Base-by-base conservation (phyloP, 1,139 yeast species). In the Scheffersomyces illinoinensis region DNA sequence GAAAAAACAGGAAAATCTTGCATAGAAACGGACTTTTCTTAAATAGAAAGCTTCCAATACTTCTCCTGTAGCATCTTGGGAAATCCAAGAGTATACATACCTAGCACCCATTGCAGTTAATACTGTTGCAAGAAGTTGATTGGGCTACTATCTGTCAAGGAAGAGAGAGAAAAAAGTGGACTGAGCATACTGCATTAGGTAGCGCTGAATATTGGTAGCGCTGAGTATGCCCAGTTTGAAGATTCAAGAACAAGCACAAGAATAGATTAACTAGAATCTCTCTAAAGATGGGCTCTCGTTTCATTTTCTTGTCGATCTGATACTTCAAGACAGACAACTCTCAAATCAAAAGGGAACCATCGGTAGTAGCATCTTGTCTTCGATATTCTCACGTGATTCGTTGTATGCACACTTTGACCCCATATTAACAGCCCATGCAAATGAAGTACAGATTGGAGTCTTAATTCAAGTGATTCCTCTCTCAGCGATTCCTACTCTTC, bases 331-430 rank as follows among this genome's bases (percentile, higher is more conserved):
- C 17, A 5, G 14, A 7, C 10, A 17, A 5, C 12, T 33, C 43
- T 33, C 10, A 12, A 2, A 10, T 14, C 17, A 33, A 33, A 33
- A 33, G 7, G 43, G 14, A 33, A 3, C 43, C 14, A 33, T 33
- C 17, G 43, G 17, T 2, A 33, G 43, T 24, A 8, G 43, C 7
- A 12, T 10, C 43, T 12, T 12, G 43, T 33, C 43, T 12, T 33
- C 33, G 43, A 12, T 33, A 12, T 14, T 10, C 23, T 18, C 26
- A 20, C 53, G 33, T 18, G 51, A 20, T 2, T 20, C 17, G 1
- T 4, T n/a, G 49, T 14, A 17, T 54, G 72, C 77, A 53, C 70
- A 73, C 77, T 77, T 73, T 39, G 76, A 76, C 56, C 77, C 77
- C 77, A 74, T 73, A 51, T 21, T 54, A 33, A 47, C 46, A n/a